Base-by-base conservation (phyloP, 2,329 filamentous ascomycete species). In the Aspergillus luchuensis region DNA sequence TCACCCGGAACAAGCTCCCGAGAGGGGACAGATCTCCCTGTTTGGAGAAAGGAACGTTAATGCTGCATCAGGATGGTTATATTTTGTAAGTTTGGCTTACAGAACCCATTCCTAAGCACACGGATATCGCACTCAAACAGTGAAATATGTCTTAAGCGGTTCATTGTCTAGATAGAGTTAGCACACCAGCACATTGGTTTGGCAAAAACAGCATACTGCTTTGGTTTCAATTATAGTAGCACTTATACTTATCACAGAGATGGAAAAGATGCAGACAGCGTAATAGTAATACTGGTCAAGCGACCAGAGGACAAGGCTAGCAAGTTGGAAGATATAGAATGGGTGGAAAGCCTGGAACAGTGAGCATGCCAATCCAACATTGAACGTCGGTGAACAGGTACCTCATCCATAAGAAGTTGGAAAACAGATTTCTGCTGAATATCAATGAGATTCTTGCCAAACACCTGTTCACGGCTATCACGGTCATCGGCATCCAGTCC, bases 261-360 rank as follows among this genome's bases (percentile, higher is more conserved):
- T 98, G 62, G 94, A 73, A 69, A 99, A 96, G 69, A 99, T 99
- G 74, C 93, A 96, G 15, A 88, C 84, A 4, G 95, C 95, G 76
- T 99, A 99, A 79, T 98, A 99, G 74, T 97, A 99, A 76, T 99
- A 99, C 69, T 96, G 85, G 72, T 99, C 95, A 67, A 97, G 74
- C 8, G 94, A 97, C 95, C 95, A 99, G 3, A 99, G 85, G 43
- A 96, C 78, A 66, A 99, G 81, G 80, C 95, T 98, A 51, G 93
- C 94, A 69, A 98, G 89, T 77, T 99, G 95, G 73, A 99, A 99
- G 58, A 99, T 90, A 74, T 99, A 99, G 75, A 99, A 99, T 0
- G 95, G 96, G 73, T 99, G 95, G 70, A 99, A 92, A 19, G 91
- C 92, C 86, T 91, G 64, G 17, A 33, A 10, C 39, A 43, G 47